Percentiles rank a stretch among this genome's conserved stretches.
These are phyloP conservation scores for Fraxinus nigra DNA, from an alignment of 305 asterid species.

Conservation along the genomic window DNA sequence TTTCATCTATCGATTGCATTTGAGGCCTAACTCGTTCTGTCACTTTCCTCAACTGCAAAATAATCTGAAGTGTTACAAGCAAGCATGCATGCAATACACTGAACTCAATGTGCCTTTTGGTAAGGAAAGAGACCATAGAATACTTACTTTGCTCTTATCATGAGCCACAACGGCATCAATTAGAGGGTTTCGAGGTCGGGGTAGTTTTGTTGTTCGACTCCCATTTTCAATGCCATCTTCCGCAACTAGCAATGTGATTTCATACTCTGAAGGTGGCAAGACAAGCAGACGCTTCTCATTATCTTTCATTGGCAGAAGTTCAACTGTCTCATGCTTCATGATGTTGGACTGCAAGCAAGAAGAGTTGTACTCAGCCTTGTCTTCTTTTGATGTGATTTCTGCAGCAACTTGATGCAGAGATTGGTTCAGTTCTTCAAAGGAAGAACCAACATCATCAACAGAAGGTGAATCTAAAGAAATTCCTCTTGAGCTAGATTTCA, in stretches of 20 bases:
- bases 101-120: constrained; percentile 10
- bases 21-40: constrained; percentile 54
- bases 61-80: constrained; percentile 24
- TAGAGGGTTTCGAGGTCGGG: constrained; percentile 64
- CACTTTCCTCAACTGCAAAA: constrained; percentile 80
- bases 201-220: constrained; percentile 43
- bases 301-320: constrained; percentile 28
- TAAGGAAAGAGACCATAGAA: constrained; percentile 5
- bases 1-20: constrained; percentile 54
- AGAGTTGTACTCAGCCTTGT: constrained; percentile 28
- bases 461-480: constrained; percentile 31
- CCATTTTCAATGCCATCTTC: constrained; percentile 45
- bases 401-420: constrained; percentile 24
- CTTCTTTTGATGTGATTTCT: constrained; percentile 30
- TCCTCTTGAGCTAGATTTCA: constrained; percentile 24
- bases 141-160: constrained; percentile 81
- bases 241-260: constrained; percentile 37
- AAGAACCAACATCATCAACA: constrained; percentile 22
- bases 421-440: constrained; percentile 22
- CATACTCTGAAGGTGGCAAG: constrained; percentile 34
- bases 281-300: constrained; percentile 31
- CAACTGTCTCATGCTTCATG: constrained; percentile 20
- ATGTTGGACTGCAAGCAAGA: constrained; percentile 29
- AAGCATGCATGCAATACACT: not conserved
- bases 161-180: constrained; percentile 63